Evolutionary conservation across 345 rosid species (phyloP).

Genomic region (Boechera stricta): DNA sequence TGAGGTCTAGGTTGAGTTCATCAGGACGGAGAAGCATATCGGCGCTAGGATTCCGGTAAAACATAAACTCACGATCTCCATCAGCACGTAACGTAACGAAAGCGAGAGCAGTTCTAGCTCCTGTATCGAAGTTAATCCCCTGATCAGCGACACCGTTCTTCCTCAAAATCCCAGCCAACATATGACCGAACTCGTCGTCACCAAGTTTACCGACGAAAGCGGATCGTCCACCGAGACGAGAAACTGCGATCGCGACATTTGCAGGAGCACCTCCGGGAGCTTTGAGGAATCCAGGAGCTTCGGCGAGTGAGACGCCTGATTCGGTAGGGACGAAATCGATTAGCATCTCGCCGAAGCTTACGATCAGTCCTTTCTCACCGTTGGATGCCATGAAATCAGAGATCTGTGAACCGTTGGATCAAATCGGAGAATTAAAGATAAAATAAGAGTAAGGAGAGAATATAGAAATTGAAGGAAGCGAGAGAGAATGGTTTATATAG

Average conservation of each 20-base stretch:
- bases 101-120: conserved; percentile 73
- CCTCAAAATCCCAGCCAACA: conserved; percentile 62
- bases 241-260: conserved; percentile 64
- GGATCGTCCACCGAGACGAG: conserved; percentile 59
- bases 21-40: conserved; percentile 71
- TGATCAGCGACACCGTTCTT: conserved; percentile 59
- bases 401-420: conserved; percentile 40
- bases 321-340: conserved; percentile 68
- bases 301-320: conserved; percentile 71
- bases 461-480: neutral
- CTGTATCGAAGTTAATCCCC: conserved; percentile 61
- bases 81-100: conserved; percentile 64
- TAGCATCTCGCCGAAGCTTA: conserved; percentile 62
- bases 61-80: conserved; percentile 76
- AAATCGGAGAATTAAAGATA: conserved; percentile 20
- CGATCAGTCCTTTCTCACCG: conserved; percentile 50
- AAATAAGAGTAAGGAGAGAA: neutral
- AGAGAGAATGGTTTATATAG: conserved; percentile 39
- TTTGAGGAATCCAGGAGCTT: conserved; percentile 61
- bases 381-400: conserved; percentile 48
- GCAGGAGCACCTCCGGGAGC: conserved; percentile 80
- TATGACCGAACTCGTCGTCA: conserved; percentile 71
- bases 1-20: conserved; percentile 59
- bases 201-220: conserved; percentile 70
- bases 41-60: conserved; percentile 74